phyloP scores from a whole-genome alignment of 768 basidiomycete genomes.

The Termitomyces heimii region DNA sequence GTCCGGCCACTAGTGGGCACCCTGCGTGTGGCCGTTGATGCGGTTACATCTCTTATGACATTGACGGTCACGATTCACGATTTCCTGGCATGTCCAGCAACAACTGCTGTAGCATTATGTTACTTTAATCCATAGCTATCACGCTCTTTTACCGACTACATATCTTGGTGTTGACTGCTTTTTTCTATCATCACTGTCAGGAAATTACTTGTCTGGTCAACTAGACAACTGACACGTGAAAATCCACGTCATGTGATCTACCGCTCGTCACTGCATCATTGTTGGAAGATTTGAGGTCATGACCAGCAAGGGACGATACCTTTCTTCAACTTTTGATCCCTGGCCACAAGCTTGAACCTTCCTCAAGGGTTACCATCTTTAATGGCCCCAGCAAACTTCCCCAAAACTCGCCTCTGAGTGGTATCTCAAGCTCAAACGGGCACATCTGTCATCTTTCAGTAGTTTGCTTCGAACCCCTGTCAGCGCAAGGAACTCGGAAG shows the following conservation, averaged over 20 bases:
- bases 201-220: not conserved
- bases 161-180: not conserved
- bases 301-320: not conserved
- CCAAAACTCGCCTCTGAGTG: not conserved
- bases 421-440: not conserved
- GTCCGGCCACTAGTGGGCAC: not conserved
- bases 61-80: constrained; percentile 10
- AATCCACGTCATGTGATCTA: not conserved
- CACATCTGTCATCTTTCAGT: not conserved
- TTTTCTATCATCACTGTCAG: not conserved
- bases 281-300: not conserved
- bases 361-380: not conserved
- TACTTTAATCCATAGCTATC: not conserved
- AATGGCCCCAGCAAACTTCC: not conserved
- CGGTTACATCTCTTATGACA: constrained; percentile 1
- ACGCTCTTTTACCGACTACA: constrained; percentile 8
- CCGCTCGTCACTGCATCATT: not conserved
- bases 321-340: not conserved
- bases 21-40: not conserved
- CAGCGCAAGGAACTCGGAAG: not conserved
- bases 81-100: constrained; percentile 3
- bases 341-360: not conserved
- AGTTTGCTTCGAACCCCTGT: not conserved
- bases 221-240: not conserved
- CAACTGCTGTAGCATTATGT: constrained; percentile 3